These are phyloP conservation scores for Solanum neorickii DNA, from an alignment of 257 asterid species.

Conservation along the genomic window DNA sequence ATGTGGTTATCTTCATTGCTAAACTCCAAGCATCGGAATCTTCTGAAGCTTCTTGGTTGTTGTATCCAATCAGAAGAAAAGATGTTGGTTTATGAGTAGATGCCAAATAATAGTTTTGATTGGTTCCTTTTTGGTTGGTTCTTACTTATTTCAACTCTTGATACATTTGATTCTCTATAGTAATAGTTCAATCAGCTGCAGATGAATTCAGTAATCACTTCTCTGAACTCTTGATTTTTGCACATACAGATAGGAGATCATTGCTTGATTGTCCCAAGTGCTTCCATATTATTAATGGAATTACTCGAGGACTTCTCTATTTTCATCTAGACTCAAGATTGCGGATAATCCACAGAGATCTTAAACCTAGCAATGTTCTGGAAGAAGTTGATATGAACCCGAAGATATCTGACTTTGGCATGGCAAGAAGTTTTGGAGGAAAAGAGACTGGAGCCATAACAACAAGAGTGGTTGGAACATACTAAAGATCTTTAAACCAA, in stretches of 20 bases:
- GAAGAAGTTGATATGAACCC: constrained; percentile 1
- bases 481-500: background rate
- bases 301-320: background rate
- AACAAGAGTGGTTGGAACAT: background rate
- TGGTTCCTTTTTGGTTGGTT: background rate
- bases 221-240: background rate
- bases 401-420: constrained; percentile 2
- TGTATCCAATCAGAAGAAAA: background rate
- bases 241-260: background rate
- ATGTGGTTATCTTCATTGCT: background rate
- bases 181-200: background rate
- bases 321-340: background rate
- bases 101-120: background rate
- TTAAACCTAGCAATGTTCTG: background rate
- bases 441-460: background rate
- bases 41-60: background rate
- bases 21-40: background rate
- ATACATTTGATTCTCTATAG: background rate
- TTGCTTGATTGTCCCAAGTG: background rate
- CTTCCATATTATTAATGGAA: background rate
- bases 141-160: background rate
- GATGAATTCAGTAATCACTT: background rate
- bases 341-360: background rate
- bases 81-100: background rate
- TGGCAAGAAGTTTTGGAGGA: background rate